Evolutionary conservation across 371 early-diverging fungal genomes (phyloP).

Genomic region (Mycotypha africana): DNA sequence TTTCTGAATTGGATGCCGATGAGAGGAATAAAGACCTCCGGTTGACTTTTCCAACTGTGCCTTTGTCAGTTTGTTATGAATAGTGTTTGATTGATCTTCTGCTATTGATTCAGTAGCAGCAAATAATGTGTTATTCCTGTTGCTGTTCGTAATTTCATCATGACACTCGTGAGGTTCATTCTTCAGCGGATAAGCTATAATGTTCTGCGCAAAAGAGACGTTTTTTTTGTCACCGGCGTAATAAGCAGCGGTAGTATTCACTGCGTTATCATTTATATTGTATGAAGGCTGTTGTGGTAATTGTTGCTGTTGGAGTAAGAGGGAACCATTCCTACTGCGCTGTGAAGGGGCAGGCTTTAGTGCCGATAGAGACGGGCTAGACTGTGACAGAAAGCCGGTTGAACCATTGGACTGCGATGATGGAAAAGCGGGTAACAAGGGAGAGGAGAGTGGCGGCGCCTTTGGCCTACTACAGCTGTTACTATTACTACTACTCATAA

Average conservation of each 20-base stretch:
- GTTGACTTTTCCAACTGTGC: too few relatives aligned
- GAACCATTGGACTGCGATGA: too few relatives aligned
- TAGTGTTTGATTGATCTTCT: too few relatives aligned
- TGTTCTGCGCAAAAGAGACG: conserved; percentile 33
- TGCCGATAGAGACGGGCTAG: not conserved
- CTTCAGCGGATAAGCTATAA: conserved; percentile 4
- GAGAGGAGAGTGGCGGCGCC: not conserved
- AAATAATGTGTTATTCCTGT: too few relatives aligned
- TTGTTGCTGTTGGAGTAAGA: not conserved
- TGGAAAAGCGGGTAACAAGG: not conserved
- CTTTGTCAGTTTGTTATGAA: too few relatives aligned
- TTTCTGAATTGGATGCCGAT: conserved; percentile 25
- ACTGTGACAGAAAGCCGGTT: too few relatives aligned
- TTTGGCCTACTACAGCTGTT: not conserved
- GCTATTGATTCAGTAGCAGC: too few relatives aligned
- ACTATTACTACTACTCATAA: conserved; percentile 14
- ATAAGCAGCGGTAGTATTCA: too few relatives aligned
- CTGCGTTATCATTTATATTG: too few relatives aligned
- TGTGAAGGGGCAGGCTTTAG: too few relatives aligned
- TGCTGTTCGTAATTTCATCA: not conserved
- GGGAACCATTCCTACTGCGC: too few relatives aligned
- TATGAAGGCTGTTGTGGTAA: not conserved
- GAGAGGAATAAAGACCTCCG: conserved; percentile 16
- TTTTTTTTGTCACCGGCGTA: conserved; percentile 20
- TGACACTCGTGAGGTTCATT: not conserved